Conservation (phyloP, 768 basidiomycete species). For the Coprinellus aureogranulatus region DNA sequence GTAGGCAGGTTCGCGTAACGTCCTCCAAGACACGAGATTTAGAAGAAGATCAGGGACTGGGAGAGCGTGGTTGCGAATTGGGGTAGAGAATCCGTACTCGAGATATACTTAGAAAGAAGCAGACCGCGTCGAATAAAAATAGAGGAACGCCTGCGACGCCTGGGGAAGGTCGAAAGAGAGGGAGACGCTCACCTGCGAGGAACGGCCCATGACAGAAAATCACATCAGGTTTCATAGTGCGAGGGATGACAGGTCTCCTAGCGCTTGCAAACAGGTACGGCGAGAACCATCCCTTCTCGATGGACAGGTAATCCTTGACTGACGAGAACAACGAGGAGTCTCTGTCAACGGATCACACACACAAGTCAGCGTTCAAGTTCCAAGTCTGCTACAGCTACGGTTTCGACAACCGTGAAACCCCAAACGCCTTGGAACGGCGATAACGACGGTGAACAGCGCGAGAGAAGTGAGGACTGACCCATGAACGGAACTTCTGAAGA, state of each 20-base stretch:
- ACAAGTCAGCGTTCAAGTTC: not conserved
- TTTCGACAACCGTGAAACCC: not conserved
- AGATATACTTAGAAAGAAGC: not conserved
- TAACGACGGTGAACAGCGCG: no score
- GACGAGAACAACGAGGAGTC: conserved; percentile 58
- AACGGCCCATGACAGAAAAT: conserved; percentile 67
- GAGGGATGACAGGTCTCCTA: conserved; percentile 57
- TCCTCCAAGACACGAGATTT: no score
- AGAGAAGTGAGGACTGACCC: conserved; percentile 34
- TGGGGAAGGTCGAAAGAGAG: no score
- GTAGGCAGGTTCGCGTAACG: no score
- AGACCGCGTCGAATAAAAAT: conserved; percentile 1
- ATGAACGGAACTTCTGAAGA: conserved; percentile 60
- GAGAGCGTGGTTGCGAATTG: no score
- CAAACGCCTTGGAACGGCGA: not conserved
- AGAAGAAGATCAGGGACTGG: no score
- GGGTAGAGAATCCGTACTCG: no score
- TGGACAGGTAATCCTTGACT: conserved; percentile 60
- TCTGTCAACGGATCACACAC: conserved; percentile 24
- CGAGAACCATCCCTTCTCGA: conserved; percentile 69
- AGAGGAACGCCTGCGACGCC: no score
- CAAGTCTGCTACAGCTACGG: not conserved
- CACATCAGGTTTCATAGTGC: conserved; percentile 63
- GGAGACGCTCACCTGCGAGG: conserved; percentile 40
- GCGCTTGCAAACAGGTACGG: conserved; percentile 64